Percentiles rank a stretch among this genome's conserved stretches.
These are phyloP conservation scores for Suillus ampliporus DNA, from an alignment of 768 basidiomycete species.

Conservation along the genomic window DNA sequence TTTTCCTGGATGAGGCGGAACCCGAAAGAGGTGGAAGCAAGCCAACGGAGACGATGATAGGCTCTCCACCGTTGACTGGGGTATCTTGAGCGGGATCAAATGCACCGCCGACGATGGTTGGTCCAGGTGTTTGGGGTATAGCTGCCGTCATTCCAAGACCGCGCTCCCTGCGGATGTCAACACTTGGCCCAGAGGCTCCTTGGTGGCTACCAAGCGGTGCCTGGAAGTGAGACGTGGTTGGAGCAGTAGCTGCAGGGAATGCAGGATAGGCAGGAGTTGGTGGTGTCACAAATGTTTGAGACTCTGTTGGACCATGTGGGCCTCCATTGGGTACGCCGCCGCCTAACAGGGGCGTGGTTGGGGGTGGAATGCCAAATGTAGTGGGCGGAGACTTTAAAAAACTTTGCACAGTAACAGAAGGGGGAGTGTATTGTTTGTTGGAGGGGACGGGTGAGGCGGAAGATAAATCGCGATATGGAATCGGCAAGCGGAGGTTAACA, in stretches of 20 bases:
- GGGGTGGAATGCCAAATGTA: constrained; percentile 41
- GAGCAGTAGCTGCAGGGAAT: constrained; percentile 55
- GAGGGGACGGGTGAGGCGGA: constrained; percentile 18
- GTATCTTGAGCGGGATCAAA: constrained; percentile 39
- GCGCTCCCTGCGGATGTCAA: constrained; percentile 72
- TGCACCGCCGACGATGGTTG: constrained; percentile 48
- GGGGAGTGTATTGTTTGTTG: constrained; percentile 34
- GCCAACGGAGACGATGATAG: constrained; percentile 75
- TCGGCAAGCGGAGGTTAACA: constrained; percentile 23
- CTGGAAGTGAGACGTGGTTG: constrained; percentile 61
- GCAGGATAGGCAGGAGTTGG: constrained; percentile 78
- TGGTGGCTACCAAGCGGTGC: constrained; percentile 57
- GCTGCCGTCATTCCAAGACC: constrained; percentile 40
- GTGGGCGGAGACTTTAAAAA: constrained; percentile 34
- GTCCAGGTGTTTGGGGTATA: constrained; percentile 60
- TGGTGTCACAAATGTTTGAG: constrained; percentile 41
- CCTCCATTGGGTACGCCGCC: constrained; percentile 9
- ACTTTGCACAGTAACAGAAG: constrained; percentile 42
- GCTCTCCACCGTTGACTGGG: constrained; percentile 47
- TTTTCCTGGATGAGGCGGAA: constrained; percentile 42
- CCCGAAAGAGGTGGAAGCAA: constrained; percentile 38
- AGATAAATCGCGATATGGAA: constrained; percentile 33
- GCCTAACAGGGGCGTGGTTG: constrained; percentile 29
- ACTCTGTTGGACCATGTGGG: constrained; percentile 22
- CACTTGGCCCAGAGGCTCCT: constrained; percentile 56